phyloP scores from a whole-genome alignment of 1,284 basidiomycete genomes.

The Tilletia walkeri region DNA sequence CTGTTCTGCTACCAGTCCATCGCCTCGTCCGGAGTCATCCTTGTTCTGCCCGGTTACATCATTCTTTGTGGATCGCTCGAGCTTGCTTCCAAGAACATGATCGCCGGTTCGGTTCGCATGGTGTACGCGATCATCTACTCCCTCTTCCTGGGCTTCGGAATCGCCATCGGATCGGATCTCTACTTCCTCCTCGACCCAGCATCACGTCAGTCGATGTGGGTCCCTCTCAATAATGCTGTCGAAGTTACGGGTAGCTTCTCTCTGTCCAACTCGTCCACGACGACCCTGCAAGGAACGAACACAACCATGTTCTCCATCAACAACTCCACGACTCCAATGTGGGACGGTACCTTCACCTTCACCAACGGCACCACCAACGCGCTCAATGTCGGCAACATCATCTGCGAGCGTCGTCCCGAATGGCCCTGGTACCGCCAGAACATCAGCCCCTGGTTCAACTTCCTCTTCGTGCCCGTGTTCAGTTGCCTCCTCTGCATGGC shows the following conservation, averaged over 20 bases:
- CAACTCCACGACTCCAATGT: constrained; percentile 44
- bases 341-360: constrained; percentile 33
- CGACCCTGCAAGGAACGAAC: background rate
- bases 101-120: constrained; percentile 32
- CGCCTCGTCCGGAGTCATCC: constrained; percentile 75
- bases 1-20: constrained; percentile 81
- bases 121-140: constrained; percentile 32
- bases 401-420: constrained; percentile 68
- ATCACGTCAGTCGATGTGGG: constrained; percentile 56
- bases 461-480: constrained; percentile 78
- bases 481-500: constrained; percentile 70
- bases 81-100: constrained; percentile 29
- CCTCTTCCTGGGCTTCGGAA: constrained; percentile 67
- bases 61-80: constrained; percentile 56
- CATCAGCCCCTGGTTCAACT: constrained; percentile 73
- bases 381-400: constrained; percentile 51
- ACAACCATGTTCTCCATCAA: background rate
- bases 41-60: constrained; percentile 76
- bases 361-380: constrained; percentile 39
- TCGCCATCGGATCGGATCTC: constrained; percentile 81
- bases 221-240: constrained; percentile 57
- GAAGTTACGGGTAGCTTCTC: constrained; percentile 69
- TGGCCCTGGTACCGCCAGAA: constrained; percentile 76
- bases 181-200: constrained; percentile 72
- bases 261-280: constrained; percentile 63